These are phyloP conservation scores for Fusarium xylarioides DNA, from an alignment of 2,329 filamentous ascomycete species.

Conservation along the genomic window DNA sequence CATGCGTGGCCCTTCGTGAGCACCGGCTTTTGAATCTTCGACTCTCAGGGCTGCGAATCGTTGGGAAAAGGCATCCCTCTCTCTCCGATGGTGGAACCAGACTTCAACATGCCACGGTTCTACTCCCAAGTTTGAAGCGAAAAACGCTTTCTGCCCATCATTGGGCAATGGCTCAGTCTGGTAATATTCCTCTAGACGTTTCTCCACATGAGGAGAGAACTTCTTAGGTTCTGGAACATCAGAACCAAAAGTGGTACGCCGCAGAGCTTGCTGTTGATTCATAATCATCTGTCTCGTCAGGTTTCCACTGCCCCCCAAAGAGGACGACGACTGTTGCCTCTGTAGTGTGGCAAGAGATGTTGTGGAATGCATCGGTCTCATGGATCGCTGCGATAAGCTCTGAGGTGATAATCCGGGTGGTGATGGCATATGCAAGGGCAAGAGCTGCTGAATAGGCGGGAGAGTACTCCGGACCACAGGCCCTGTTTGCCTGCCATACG, in stretches of 20 bases:
- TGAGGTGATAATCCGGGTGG: conserved; percentile 37
- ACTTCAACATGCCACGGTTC: conserved; percentile 61
- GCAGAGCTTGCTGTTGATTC: conserved; percentile 56
- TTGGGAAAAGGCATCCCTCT: conserved; percentile 57
- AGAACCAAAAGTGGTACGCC: conserved; percentile 51
- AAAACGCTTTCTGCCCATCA: conserved; percentile 60
- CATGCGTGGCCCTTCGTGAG: conserved; percentile 53
- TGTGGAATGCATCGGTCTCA: conserved; percentile 37
- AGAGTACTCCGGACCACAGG: conserved; percentile 13
- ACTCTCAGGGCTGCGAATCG: conserved; percentile 57
- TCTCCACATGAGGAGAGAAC: conserved; percentile 60
- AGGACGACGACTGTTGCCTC: conserved; percentile 33
- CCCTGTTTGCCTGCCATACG: conserved; percentile 26
- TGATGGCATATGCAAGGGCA: conserved; percentile 25
- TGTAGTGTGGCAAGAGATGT: conserved; percentile 38
- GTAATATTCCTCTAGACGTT: conserved; percentile 64
- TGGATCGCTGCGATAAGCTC: conserved; percentile 22
- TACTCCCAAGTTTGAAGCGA: conserved; percentile 64
- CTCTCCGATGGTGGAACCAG: conserved; percentile 65
- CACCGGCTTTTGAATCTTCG: conserved; percentile 46
- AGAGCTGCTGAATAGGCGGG: conserved; percentile 32
- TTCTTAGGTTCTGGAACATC: conserved; percentile 54
- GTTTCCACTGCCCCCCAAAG: conserved; percentile 31
- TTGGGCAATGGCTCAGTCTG: conserved; percentile 58
- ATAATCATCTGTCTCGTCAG: conserved; percentile 55